Evolutionary conservation across 2,329 filamentous ascomycete genomes (phyloP), one percentile per base, ranked within the genome.

Genomic region (Phialophora tarda): DNA sequence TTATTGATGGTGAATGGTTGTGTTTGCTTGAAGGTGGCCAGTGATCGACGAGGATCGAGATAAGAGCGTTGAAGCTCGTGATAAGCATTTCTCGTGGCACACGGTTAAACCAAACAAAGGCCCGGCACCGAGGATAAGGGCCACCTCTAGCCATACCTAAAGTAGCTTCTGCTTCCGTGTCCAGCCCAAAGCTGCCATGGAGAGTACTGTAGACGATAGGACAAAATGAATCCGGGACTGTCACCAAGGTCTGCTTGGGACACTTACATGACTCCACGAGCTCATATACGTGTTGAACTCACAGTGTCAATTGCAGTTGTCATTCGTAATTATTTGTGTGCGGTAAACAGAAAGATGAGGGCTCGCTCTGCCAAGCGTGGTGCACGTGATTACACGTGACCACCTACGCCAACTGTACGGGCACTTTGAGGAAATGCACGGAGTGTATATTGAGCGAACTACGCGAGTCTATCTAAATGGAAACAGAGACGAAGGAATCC

Each of bases 31-130:
- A 26, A 41, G 59, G 12, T 38, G 32, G 47, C 59, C 30, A 53
- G 5, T 61, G 44, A 28, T 44, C 23, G 48, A 41, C 14, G 28
- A 41, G n/a, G 47, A 53, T 41, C 28, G 2, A 38, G 59, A 61
- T 61, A 61, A 61, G 59, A 17, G 23, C 21, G 8, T n/a, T 7
- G 47, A 26, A 53, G 48, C 44, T 61, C 30, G 48, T 53, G 59
- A 61, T 61, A 61, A 61, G 59, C 59, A 61, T 61, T 61, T 61
- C 17, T 54, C 47, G 21, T 41, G 5, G 23, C 48, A 51, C 48
- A 26, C 10, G 21, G 11, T 26, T 12, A 3, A 4, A 8, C 23
- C 48, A 51, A 23, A 51, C 5, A 51, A 51, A 28, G 48, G 17
- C 38, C 14, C 10, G 24, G 48, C 48, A 51, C 1, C 28, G 11